Conservation (phyloP, 495 filamentous ascomycete genomes). For the Astrocystis sublimbata region DNA sequence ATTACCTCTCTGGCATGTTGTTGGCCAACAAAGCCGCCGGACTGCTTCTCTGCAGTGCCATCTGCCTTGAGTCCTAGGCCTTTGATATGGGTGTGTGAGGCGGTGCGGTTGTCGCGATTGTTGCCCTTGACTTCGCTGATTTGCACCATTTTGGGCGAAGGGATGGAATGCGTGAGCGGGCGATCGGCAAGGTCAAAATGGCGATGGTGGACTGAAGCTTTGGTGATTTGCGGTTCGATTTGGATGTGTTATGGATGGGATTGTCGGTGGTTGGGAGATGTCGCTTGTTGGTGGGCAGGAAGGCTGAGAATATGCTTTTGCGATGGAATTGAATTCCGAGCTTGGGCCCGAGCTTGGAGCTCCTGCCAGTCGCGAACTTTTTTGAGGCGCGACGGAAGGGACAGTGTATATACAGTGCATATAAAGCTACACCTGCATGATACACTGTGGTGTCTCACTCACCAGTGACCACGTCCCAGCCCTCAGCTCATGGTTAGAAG, state of each 20-base stretch:
- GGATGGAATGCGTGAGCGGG: constrained; percentile 9
- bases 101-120: constrained; percentile 91
- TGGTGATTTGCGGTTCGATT: neutral
- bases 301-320: constrained; percentile 8
- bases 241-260: too few relatives aligned
- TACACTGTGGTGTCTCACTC: neutral
- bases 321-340: neutral
- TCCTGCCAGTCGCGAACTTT: constrained; percentile 35
- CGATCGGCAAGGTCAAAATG: constrained; percentile 8
- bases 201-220: constrained; percentile 1
- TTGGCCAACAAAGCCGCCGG: constrained; percentile 88
- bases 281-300: neutral
- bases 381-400: constrained; percentile 29
- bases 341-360: constrained; percentile 25
- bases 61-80: constrained; percentile 81
- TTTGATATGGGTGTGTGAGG: constrained; percentile 96
- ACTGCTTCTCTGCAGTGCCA: constrained; percentile 75
- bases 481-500: too few relatives aligned
- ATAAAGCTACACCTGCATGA: neutral
- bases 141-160: constrained; percentile 69
- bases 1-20: constrained; percentile 78
- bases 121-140: constrained; percentile 96
- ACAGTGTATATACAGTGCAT: constrained; percentile 19
- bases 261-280: neutral
- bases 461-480: too few relatives aligned